Evolutionary conservation across 352 stramenopile genomes (phyloP).

Genomic region (Phytophthora fragariaefolia): DNA sequence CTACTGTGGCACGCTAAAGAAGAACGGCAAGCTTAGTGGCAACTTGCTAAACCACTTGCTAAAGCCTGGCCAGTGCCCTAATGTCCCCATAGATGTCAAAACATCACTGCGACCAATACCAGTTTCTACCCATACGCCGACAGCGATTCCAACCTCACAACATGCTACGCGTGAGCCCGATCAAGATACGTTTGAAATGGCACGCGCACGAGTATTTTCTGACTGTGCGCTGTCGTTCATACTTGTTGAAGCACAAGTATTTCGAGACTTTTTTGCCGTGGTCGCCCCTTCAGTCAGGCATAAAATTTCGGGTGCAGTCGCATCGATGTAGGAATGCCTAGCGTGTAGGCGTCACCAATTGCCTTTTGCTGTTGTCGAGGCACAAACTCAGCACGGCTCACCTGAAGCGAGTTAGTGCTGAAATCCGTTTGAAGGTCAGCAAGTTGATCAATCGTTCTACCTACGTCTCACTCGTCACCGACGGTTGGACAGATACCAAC

Average conservation of each 20-base stretch:
- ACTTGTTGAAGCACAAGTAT: neutral
- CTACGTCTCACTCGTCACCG: constrained; percentile 3
- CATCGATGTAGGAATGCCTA: too few species aligned
- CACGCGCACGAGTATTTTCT: neutral
- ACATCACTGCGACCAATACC: neutral
- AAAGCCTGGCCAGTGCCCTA: neutral
- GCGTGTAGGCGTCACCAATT: too few species aligned
- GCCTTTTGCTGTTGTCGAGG: neutral
- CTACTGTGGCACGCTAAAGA: neutral
- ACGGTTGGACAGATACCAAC: constrained; percentile 6
- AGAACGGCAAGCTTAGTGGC: neutral
- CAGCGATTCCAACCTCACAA: neutral
- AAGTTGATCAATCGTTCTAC: neutral
- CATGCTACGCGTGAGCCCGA: neutral
- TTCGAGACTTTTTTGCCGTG: constrained; percentile 2
- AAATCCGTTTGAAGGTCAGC: neutral
- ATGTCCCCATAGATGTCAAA: neutral
- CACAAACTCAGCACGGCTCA: neutral
- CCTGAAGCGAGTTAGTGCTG: neutral
- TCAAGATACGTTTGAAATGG: constrained; percentile 6
- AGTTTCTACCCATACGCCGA: neutral
- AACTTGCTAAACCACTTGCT: neutral
- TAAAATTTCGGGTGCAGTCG: too few species aligned
- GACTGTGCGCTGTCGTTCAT: constrained; percentile 3
- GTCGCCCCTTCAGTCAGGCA: neutral